These are phyloP conservation scores for Trametes punicea DNA, from an alignment of 768 basidiomycete species.

Conservation along the genomic window DNA sequence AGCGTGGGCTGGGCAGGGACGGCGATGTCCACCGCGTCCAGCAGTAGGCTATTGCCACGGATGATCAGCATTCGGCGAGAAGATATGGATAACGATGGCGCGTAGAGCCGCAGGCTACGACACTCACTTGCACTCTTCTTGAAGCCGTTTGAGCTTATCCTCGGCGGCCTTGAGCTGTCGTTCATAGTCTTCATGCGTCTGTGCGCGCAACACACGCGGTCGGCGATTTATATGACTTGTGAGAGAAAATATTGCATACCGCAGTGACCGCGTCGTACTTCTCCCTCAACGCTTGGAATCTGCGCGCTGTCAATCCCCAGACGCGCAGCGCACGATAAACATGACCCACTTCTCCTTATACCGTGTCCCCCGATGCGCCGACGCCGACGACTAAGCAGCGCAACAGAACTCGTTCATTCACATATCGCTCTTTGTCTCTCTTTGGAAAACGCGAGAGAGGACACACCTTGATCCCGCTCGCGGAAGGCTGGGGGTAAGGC, in stretches of 20 bases:
- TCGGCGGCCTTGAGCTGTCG: conserved; percentile 25
- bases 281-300: conserved; percentile 22
- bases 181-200: conserved; percentile 26
- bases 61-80: background rate
- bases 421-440: background rate
- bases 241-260: background rate
- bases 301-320: conserved; percentile 1
- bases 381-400: background rate
- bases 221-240: too few relatives aligned
- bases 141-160: conserved; percentile 26
- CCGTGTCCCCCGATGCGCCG: conserved; percentile 9
- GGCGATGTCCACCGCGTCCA: conserved; percentile 32
- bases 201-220: background rate
- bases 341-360: conserved; percentile 23
- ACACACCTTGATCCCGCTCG: conserved; percentile 1
- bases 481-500: conserved; percentile 1
- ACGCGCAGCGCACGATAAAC: background rate
- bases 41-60: conserved; percentile 20
- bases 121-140: conserved; percentile 32
- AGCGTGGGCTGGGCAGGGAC: conserved; percentile 27
- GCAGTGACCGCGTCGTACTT: conserved; percentile 22
- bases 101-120: too few relatives aligned
- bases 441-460: background rate
- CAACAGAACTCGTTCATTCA: background rate
- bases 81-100: background rate